Base-by-base conservation (phyloP, 2,329 filamentous ascomycete species). In the Ramularia collo-cygni region DNA sequence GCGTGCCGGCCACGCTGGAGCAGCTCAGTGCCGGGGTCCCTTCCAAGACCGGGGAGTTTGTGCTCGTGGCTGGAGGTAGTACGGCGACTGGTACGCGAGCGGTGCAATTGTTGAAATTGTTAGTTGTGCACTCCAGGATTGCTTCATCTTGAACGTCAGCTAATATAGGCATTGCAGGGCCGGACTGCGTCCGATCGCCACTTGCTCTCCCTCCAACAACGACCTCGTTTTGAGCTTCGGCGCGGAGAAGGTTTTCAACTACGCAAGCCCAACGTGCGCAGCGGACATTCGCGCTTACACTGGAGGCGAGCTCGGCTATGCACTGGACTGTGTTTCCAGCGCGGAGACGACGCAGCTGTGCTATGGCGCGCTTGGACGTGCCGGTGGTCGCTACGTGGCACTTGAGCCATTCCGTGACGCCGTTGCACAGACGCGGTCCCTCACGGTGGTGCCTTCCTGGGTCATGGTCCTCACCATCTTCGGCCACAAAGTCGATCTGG, bases 21-120 rank as follows among this genome's bases (percentile, higher is more conserved):
- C 21, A 58, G 72, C 3, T 75, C 76, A 18, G 28, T 30, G 24
- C 16, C 1, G 54, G 44, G 16, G 38, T 50, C 8, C 57, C 66
- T 7, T 35, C 54, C 17, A 56, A 60, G 12, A 51, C 60, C 16
- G 52, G 62, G 28, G 37, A 42, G 24, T 59, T 65, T 0, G 53
- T 72, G 15, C 47, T 73, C n/a, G 65, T 73, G 34, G 71, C 71
- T 45, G 70, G 69, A 37, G 70, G 63, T 4, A 68, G 64, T 17
- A 69, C 67, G 4, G 68, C 68, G n/a, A 71, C 67, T 4, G 70
- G 69, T 2, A 58, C 60, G 4, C 53, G 70, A 1, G 68, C 66
- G 4, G 62, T 72, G 16, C 69, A 72, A 46, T 67, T 58, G 37
- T 68, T 68, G 3, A 69, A 69, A 40, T 52, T 68, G 50, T 49